Evolutionary conservation across 2,329 filamentous ascomycete genomes (phyloP), one percentile per base, ranked within the genome.

Genomic region (Colletotrichum sp.): DNA sequence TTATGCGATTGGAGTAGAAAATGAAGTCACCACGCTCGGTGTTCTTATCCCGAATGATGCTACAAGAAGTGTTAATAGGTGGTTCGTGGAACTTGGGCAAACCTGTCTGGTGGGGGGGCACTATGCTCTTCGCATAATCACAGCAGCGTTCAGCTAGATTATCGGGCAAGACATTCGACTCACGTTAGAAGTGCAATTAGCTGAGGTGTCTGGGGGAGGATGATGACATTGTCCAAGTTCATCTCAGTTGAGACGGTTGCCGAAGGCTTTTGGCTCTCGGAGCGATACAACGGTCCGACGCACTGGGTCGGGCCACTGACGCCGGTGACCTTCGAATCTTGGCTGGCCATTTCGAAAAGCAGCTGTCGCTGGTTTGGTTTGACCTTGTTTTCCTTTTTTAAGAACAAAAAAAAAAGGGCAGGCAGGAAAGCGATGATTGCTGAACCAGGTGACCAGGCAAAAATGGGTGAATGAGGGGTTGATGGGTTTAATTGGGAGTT

Each of bases 1-100:
- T 98, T 84, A 99, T 98, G 76, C 97, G 93, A 87, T 99, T 99
- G 58, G 96, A 98, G 88, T 98, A 98, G 87, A 99, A 99, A 83
- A 99, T 98, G 84, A 99, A 99, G 85, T 99, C 97, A 77, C 96
- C 97, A 75, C 97, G 94, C 72, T 94, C 92, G 8, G 97, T 99
- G 79, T 94, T 91, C 84, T 94, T 95, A 85, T 98, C 96, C 80
- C 97, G 94, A 83, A 99, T 98, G 91, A 98, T 98, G 77, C 96
- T 98, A 81, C 78, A 65, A 52, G 12, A 69, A 69, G 60, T 70
- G 74, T 76, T 30, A 78, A 74, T 69, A 71, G 55, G 70, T 77
- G 10, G 75, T 60, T 58, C 43, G 55, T 62, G 48, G n/a, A 13
- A 13, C n/a, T 28, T 9, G 28, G 55, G 21, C 24, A 58, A 58